Evolutionary conservation across 2,329 filamentous ascomycete species (phyloP).

Genomic region (Microdochium bolleyi): DNA sequence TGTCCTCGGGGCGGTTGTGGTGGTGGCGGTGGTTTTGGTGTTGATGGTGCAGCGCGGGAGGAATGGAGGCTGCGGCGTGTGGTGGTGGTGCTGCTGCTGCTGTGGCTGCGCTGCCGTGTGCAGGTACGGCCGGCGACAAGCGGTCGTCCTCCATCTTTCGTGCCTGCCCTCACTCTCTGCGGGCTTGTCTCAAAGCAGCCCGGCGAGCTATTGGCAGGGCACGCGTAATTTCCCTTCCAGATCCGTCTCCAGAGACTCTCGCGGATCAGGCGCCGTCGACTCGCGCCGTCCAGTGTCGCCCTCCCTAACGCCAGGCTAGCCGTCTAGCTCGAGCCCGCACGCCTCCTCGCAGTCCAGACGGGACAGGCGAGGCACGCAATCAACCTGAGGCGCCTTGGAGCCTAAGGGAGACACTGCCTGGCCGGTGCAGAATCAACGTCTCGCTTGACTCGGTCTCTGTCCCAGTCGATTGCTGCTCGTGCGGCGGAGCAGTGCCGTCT

Average conservation of each 20-base stretch:
- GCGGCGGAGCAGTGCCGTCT: no score
- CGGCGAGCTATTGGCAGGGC: no score
- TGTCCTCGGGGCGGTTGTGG: not conserved
- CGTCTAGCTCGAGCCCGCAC: not conserved
- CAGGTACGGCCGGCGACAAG: not conserved
- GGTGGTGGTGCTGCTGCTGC: not conserved
- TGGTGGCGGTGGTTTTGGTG: not conserved
- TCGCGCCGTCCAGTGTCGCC: not conserved
- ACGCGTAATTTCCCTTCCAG: no score
- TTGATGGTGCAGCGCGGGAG: not conserved
- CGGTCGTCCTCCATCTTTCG: not conserved
- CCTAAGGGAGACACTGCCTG: no score
- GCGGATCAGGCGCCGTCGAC: no score
- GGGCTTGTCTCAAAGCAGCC: no score
- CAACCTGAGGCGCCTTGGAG: not conserved
- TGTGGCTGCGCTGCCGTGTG: not conserved
- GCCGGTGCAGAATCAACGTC: no score
- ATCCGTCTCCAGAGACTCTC: no score
- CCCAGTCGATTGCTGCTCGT: no score
- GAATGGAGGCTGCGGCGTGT: not conserved
- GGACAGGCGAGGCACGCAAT: not conserved
- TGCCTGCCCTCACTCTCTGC: no score
- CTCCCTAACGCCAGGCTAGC: not conserved
- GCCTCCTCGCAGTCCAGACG: not conserved
- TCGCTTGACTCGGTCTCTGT: no score